Percentiles rank a stretch among this genome's conserved stretches.
phyloP scores from a whole-genome alignment of 192 early-diverging fungal genomes.

The Haplosporangium gracile region DNA sequence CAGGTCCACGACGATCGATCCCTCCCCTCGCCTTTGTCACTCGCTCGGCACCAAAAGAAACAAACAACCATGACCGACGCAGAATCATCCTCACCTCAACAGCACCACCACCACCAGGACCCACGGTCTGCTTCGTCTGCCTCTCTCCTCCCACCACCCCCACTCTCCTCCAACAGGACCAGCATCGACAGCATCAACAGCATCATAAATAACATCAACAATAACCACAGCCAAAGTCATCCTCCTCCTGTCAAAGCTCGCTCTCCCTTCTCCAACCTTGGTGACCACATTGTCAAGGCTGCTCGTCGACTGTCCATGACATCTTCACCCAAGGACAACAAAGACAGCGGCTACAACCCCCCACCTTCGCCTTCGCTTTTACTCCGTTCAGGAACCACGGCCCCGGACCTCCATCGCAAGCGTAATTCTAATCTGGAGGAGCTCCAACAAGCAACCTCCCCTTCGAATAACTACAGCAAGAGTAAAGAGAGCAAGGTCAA shows the following conservation, averaged over 20 bases:
- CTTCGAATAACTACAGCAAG: not conserved
- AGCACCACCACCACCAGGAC: slow-evolving; percentile 3
- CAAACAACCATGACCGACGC: slow-evolving; percentile 24
- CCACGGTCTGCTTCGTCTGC: slow-evolving; percentile 7
- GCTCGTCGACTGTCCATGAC: slow-evolving; percentile 44
- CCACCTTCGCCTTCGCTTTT: slow-evolving; percentile 16
- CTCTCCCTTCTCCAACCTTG: slow-evolving; percentile 28
- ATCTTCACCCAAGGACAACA: slow-evolving; percentile 15
- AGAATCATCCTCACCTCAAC: slow-evolving; percentile 20
- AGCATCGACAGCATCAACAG: slow-evolving; percentile 6
- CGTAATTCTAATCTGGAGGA: slow-evolving; percentile 6
- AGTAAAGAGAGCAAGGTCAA: not conserved
- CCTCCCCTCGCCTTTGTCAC: not conserved
- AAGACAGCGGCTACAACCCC: slow-evolving; percentile 1
- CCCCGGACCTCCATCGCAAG: slow-evolving; percentile 39
- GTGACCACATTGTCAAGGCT: slow-evolving; percentile 46
- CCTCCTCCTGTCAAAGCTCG: slow-evolving; percentile 41
- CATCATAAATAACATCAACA: not conserved
- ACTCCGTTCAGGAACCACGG: slow-evolving; percentile 11
- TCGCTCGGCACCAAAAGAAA: not conserved
- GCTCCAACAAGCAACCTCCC: slow-evolving; percentile 4
- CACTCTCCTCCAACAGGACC: slow-evolving; percentile 17
- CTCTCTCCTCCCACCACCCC: not conserved
- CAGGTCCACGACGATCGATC: not conserved
- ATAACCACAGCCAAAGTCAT: slow-evolving; percentile 10